Conservation (phyloP, 116 monocot species). For the Phalaenopsis hybrid region DNA sequence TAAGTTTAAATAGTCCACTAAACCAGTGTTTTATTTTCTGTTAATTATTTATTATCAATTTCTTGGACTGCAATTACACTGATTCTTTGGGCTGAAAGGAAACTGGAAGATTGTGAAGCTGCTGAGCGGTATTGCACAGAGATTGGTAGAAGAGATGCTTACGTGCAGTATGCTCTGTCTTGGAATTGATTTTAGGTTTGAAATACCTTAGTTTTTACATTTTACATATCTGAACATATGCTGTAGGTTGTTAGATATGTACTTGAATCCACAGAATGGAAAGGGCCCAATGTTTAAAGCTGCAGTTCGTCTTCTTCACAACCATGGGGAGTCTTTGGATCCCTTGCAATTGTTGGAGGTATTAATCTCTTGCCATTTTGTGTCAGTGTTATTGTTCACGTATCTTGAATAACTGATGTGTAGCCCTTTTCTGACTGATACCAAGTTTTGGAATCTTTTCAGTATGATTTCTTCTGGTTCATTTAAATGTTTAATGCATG, state of each 20-base stretch:
- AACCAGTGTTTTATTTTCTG: not conserved
- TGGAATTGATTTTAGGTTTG: constrained; percentile 5
- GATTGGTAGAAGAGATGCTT: constrained; percentile 93
- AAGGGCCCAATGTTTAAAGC: constrained; percentile 93
- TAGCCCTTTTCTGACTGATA: not conserved
- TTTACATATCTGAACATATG: not conserved
- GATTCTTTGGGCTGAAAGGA: constrained; percentile 43
- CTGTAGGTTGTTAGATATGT: constrained; percentile 79
- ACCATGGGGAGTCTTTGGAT: constrained; percentile 86
- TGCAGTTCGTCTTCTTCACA: constrained; percentile 94
- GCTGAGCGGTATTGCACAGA: constrained; percentile 98
- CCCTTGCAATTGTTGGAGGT: constrained; percentile 95
- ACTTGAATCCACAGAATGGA: constrained; percentile 90
- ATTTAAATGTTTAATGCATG: not conserved
- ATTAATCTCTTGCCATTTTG: constrained; percentile 1
- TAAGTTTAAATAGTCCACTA: constrained; percentile 32
- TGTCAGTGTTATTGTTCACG: not conserved
- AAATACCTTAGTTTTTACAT: not conserved
- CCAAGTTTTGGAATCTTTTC: not conserved
- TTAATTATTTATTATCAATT: constrained; percentile 7
- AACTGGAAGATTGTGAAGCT: constrained; percentile 94
- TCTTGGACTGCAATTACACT: not conserved
- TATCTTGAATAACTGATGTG: not conserved
- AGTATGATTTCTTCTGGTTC: not conserved
- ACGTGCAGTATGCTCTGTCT: constrained; percentile 76